Base-by-base conservation (phyloP, 352 stramenopile genomes). In the Phytophthora constricta region DNA sequence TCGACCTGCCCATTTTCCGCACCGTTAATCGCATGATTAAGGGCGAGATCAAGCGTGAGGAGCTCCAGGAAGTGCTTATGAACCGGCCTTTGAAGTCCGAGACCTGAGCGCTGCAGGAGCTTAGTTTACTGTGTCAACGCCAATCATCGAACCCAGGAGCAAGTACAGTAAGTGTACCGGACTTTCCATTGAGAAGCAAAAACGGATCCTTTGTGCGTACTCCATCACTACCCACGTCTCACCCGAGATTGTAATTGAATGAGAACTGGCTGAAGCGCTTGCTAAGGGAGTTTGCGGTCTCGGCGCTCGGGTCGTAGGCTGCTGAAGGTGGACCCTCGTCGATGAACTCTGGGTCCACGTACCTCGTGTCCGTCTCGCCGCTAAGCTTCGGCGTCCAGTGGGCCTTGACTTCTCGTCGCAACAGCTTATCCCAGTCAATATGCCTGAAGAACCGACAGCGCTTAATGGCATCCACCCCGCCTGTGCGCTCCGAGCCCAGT, bases 1-100 rank as follows among this genome's bases (percentile, higher is more conserved):
- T 98, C 16, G 93, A 98, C 27, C 58, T 98, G 41, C 95, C 94
- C 9, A 95, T 98, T 62, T 98, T 98, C 72, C 67, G 79, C 19
- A 87, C 86, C 14, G 87, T 97, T 46, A 89, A 91, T 62, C 81
- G 80, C 13, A 96, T 97, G 72, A 84, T 97, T 60, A 90, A 95
- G 69, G 86, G 83, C 53, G 70, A 85, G 42, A 74, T 93, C 64
- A 90, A 86, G 59, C 76, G 74, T n/a, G 85, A 92, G 43, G 76
- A 92, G 31, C 68, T 92, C 42, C 79, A 92, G 68, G 73, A 87
- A 23, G 45, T 92, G 65, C 82, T 93, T 68, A 92, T 93, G 86
- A 93, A 93, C 65, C 81, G 85, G 3, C 85, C 85, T 34, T 69
- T 93, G 17, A 91, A 91, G 68, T 92, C 83, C 25, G 85, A 92